Base-by-base conservation (phyloP, 371 early-diverging fungal species). In the Lichtheimia hyalospora region DNA sequence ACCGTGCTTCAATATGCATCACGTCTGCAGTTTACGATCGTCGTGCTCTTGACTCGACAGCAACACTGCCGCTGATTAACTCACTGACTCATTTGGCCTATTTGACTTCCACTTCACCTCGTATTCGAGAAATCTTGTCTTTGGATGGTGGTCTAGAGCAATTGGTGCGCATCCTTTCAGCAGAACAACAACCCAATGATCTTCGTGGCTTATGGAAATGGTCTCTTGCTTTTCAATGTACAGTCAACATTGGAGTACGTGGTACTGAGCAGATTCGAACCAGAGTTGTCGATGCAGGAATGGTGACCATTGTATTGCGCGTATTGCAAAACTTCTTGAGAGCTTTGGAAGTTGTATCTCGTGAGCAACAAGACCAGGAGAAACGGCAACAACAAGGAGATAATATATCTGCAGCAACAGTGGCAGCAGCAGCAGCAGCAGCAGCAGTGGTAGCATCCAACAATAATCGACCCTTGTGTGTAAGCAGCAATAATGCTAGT, bases 101-200 rank as follows among this genome's bases (percentile, higher is more conserved):
- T 68, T 79, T 94, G 59, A 94, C 94, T 3, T 85, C 87, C 27
- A 88, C 92, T 8, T 90, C 92, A 18, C 88, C 90, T 18, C 83
- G 90, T 44, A 92, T 94, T 21, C 85, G 93, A 54, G 88, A 89
- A 56, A 85, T 91, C 51, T 76, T 96, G 28, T 84, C 89, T 18
- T 74, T 86, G 15, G 96, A 96, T 82, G 96, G 96, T 34, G 96
- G 93, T 6, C 69, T 96, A n/a, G 92, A 93, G 69, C 83, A 92
- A 42, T 82, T 96, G 0, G 89, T 94, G 42, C 84, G 88, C 41
- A 90, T 95, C 18, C 81, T 95, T 25, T 56, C 54, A n/a, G 83
- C 82, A 49, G 84, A 84, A 16, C 85, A 88, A 7, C 54, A 54
- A 20, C 54, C 5, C 77, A 78, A 54, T 81, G 91, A 92, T 58